Percentiles rank a stretch among this genome's conserved stretches.
These are phyloP conservation scores for Peronospora farinosa DNA, from an alignment of 352 stramenopile genomes.

Conservation along the genomic window DNA sequence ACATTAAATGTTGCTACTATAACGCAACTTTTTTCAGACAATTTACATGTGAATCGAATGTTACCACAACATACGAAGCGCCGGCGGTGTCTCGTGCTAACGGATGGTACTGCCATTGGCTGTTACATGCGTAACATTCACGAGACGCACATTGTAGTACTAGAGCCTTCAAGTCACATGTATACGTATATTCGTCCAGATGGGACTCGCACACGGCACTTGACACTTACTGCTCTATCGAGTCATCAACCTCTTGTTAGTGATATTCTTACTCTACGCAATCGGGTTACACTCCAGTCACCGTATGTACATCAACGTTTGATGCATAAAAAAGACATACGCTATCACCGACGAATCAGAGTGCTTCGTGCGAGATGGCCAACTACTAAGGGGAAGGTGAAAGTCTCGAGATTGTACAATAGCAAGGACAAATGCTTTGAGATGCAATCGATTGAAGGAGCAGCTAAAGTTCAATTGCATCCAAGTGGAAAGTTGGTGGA, in stretches of 20 bases:
- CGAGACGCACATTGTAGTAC: constrained; percentile 54
- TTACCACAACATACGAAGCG: constrained; percentile 14
- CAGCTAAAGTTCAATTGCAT: constrained; percentile 38
- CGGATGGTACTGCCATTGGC: constrained; percentile 40
- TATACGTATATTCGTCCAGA: constrained; percentile 53
- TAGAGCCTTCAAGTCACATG: constrained; percentile 50
- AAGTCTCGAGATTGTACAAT: constrained; percentile 30
- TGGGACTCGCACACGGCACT: constrained; percentile 43
- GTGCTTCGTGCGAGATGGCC: constrained; percentile 31
- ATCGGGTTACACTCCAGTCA: constrained; percentile 30
- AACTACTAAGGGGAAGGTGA: constrained; percentile 14
- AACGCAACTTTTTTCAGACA: background rate
- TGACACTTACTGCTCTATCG: constrained; percentile 51
- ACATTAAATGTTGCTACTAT: background rate
- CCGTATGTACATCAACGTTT: constrained; percentile 46
- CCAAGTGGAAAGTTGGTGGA: constrained; percentile 35
- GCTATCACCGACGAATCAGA: constrained; percentile 17
- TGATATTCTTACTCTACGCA: constrained; percentile 46
- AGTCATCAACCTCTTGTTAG: constrained; percentile 37
- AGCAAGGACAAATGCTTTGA: constrained; percentile 33
- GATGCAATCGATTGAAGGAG: constrained; percentile 62
- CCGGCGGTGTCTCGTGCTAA: constrained; percentile 45
- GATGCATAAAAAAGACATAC: constrained; percentile 11
- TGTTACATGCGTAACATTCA: constrained; percentile 40
- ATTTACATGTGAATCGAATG: background rate